These are phyloP conservation scores for Stygiomarasmius scandens DNA, from an alignment of 1,284 basidiomycete species.

Conservation along the genomic window DNA sequence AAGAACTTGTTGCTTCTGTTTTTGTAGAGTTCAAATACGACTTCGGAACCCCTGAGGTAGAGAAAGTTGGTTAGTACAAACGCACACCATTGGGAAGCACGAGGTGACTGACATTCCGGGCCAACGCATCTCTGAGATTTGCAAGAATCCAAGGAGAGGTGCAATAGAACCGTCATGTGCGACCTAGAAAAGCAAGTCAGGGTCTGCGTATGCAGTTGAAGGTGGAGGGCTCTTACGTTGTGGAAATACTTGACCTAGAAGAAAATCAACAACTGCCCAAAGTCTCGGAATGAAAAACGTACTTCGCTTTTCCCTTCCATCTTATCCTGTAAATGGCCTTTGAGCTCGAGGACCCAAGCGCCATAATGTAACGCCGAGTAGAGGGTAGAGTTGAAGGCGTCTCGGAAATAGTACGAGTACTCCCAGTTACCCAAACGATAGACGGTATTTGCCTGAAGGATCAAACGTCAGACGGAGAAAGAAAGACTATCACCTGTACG, in stretches of 20 bases:
- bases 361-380: slow-evolving; percentile 45
- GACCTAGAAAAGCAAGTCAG: slow-evolving; percentile 25
- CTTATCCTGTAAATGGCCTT: slow-evolving; percentile 37
- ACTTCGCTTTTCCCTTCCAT: slow-evolving; percentile 36
- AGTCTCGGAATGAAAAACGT: background rate
- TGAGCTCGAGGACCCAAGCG: slow-evolving; percentile 45
- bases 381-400: slow-evolving; percentile 40
- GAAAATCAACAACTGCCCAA: background rate
- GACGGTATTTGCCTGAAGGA: slow-evolving; percentile 40
- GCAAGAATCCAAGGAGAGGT: slow-evolving; percentile 45
- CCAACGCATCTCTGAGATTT: slow-evolving; percentile 51
- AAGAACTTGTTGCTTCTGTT: slow-evolving; percentile 29
- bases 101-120: slow-evolving; percentile 44
- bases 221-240: slow-evolving; percentile 31
- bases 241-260: slow-evolving; percentile 43
- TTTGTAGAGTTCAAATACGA: slow-evolving; percentile 46
- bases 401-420: slow-evolving; percentile 47
- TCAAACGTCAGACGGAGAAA: no score
- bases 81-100: no score
- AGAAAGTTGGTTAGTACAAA: no score
- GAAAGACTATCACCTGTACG: no score
- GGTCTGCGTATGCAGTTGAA: background rate
- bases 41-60: slow-evolving; percentile 40
- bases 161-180: slow-evolving; percentile 51
- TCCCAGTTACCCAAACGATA: slow-evolving; percentile 52